Evolutionary conservation across 2,329 filamentous ascomycete species (phyloP).

Genomic region (Calonectria crousiana): DNA sequence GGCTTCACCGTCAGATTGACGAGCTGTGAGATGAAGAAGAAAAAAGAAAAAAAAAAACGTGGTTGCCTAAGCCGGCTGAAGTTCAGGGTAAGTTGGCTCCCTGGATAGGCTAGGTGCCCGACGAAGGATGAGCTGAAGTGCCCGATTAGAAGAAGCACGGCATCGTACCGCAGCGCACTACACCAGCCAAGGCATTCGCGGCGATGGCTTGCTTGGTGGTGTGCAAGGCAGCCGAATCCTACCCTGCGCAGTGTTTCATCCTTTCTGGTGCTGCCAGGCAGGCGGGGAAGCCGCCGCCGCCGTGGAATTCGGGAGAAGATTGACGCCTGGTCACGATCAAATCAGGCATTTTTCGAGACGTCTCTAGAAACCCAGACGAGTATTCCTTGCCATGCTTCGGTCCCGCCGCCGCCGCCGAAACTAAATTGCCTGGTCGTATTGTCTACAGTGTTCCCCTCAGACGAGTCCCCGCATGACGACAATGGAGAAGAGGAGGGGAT

Average conservation of each 20-base stretch:
- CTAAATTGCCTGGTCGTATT: not conserved
- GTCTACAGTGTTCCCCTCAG: not conserved
- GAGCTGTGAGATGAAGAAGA: conserved; percentile 6
- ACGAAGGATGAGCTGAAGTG: conserved; percentile 19
- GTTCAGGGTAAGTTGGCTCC: conserved; percentile 22
- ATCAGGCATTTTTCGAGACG: conserved; percentile 32
- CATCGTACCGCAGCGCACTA: not conserved
- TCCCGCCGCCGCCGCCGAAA: not conserved
- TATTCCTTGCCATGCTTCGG: conserved; percentile 1
- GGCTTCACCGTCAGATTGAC: conserved; percentile 31
- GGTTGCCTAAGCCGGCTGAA: conserved; percentile 22
- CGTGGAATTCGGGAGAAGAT: not conserved
- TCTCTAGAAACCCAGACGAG: not conserved
- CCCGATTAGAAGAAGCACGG: not conserved
- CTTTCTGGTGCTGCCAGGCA: not conserved
- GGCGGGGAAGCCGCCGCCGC: not conserved
- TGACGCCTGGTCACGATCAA: not conserved
- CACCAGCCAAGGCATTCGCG: not conserved
- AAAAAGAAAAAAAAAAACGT: not conserved
- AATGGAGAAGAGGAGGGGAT: not conserved
- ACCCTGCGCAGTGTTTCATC: not conserved
- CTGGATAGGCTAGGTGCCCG: conserved; percentile 2
- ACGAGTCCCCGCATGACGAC: not conserved
- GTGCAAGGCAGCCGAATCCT: conserved; percentile 10
- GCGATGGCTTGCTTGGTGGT: not conserved